phyloP scores from a whole-genome alignment of 2,329 filamentous ascomycete genomes.

The Zarea fungicola region DNA sequence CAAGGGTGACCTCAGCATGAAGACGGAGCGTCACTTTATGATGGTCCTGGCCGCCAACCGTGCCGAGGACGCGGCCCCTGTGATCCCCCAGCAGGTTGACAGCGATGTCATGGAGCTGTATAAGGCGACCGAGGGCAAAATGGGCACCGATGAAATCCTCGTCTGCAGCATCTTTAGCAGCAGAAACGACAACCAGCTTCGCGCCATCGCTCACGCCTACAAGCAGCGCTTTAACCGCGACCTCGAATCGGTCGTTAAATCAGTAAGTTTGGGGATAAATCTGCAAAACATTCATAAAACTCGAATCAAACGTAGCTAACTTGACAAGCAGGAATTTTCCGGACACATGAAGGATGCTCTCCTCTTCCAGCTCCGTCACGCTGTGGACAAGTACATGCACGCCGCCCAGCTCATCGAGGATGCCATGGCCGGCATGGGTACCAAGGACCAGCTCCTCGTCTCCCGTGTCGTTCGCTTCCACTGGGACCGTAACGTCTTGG shows the following conservation, averaged over 20 bases:
- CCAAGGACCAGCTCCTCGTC: constrained; percentile 76
- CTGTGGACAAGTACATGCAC: constrained; percentile 74
- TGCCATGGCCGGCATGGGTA: constrained; percentile 80
- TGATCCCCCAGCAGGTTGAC: constrained; percentile 68
- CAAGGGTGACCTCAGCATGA: constrained; percentile 73
- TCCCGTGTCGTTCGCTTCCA: constrained; percentile 74
- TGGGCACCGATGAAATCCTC: constrained; percentile 67
- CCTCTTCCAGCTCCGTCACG: constrained; percentile 70
- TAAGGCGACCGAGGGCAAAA: constrained; percentile 66
- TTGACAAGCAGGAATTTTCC: constrained; percentile 60
- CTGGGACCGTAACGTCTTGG: constrained; percentile 73
- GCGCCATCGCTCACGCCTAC: constrained; percentile 74
- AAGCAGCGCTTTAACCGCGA: constrained; percentile 63
- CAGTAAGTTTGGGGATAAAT: no score
- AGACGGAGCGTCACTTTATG: constrained; percentile 80
- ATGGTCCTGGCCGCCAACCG: constrained; percentile 72
- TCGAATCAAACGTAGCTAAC: no score
- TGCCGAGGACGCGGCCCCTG: constrained; percentile 70
- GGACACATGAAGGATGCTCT: constrained; percentile 90
- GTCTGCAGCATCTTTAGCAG: constrained; percentile 74
- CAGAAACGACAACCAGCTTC: constrained; percentile 75
- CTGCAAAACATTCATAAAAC: background rate
- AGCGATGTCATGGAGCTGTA: constrained; percentile 73
- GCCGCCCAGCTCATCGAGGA: constrained; percentile 81
- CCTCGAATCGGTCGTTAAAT: constrained; percentile 69